A percentile compares a stretch with the other conserved stretches of the same genome.
Conservation (phyloP, 192 early-diverging fungal genomes). For the Linnemannia schmuckeri region DNA sequence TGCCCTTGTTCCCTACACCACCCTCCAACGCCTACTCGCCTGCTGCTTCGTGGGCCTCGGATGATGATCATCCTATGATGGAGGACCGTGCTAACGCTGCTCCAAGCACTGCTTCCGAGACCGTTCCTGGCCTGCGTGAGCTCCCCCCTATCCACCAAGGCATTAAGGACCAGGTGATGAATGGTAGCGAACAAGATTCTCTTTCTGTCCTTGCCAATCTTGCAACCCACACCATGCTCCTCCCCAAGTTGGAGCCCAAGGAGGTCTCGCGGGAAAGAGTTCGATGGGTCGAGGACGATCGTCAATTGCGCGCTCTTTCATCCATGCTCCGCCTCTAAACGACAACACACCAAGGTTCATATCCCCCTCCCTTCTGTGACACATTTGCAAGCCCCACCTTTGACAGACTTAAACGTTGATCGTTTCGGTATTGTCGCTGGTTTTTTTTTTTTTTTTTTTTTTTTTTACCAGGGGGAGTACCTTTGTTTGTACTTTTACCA, state of each 20-base stretch:
- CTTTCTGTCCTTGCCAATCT: conserved; percentile 51
- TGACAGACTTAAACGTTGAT: conserved; percentile 16
- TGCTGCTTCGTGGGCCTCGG: conserved; percentile 36
- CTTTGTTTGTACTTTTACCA: conserved; percentile 19
- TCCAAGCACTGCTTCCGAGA: background rate
- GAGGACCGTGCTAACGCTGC: conserved; percentile 7
- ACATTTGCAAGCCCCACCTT: conserved; percentile 6
- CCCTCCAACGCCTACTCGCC: conserved; percentile 42
- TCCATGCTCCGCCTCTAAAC: conserved; percentile 53
- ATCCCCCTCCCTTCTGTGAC: background rate
- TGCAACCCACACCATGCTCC: conserved; percentile 40
- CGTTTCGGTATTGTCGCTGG: background rate
- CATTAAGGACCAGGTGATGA: conserved; percentile 1
- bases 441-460: background rate
- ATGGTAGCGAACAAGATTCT: conserved; percentile 33
- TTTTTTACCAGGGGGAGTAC: background rate
- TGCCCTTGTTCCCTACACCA: conserved; percentile 22
- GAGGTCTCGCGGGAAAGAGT: conserved; percentile 43
- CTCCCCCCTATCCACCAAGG: conserved; percentile 32
- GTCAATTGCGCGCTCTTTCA: conserved; percentile 53
- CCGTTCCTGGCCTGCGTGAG: conserved; percentile 31
- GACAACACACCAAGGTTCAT: background rate
- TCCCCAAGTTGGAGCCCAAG: conserved; percentile 53
- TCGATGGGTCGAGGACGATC: conserved; percentile 56
- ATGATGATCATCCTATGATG: conserved; percentile 37